phyloP scores from a whole-genome alignment of 2,329 filamentous ascomycete genomes.

The Gnomoniopsis smithogilvyi region DNA sequence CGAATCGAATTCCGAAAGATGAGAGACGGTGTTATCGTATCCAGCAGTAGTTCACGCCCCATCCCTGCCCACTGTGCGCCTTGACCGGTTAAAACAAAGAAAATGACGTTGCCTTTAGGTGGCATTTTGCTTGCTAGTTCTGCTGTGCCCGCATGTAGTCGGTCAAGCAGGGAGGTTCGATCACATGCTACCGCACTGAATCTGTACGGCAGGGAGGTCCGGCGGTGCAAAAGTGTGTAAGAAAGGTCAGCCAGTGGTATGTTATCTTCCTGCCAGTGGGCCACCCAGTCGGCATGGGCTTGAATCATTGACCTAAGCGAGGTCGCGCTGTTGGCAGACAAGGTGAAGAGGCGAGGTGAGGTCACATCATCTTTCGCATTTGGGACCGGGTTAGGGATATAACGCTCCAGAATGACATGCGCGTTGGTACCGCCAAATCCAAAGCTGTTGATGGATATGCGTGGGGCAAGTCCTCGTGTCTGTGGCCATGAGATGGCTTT shows the following conservation, averaged over 20 bases:
- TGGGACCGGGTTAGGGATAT: neutral
- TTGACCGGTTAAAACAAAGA: conserved; percentile 10
- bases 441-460: neutral
- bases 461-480: neutral
- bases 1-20: neutral
- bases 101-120: neutral
- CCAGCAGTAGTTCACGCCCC: neutral
- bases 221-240: conserved; percentile 19
- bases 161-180: neutral
- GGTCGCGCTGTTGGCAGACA: neutral
- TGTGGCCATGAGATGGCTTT: neutral
- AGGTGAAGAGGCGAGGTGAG: neutral
- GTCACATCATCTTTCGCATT: neutral
- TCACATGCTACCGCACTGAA: conserved; percentile 14
- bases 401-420: neutral
- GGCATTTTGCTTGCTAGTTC: neutral
- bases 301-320: neutral
- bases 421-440: conserved; percentile 1
- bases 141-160: neutral
- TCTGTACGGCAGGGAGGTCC: conserved; percentile 14
- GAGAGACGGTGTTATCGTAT: neutral
- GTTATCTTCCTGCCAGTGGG: neutral
- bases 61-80: conserved; percentile 3
- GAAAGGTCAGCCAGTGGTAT: conserved; percentile 14
- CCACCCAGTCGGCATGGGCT: neutral